A percentile compares a stretch with the other conserved stretches of the same genome.
These are phyloP conservation scores for Senna tora DNA, from an alignment of 306 rosid species.

Conservation along the genomic window DNA sequence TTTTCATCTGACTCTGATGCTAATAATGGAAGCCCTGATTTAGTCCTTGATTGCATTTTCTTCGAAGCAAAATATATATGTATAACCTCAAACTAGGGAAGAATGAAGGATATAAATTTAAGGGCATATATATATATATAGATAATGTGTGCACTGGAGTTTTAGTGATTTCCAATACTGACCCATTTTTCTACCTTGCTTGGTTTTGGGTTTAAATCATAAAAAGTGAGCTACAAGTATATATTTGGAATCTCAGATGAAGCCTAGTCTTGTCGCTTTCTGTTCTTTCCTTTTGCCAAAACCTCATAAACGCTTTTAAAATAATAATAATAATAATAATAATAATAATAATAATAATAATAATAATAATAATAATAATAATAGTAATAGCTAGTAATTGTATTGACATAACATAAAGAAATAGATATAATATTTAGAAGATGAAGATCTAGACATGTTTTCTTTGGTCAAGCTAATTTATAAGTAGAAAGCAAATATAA, in stretches of 20 bases:
- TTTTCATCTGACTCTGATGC: slow-evolving; percentile 52
- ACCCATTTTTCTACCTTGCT: slow-evolving; percentile 60
- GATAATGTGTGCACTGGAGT: not conserved
- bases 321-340: too few relatives aligned
- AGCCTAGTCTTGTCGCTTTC: slow-evolving; percentile 13
- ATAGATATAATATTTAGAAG: too few relatives aligned
- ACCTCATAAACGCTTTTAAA: not conserved
- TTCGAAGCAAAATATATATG: not conserved
- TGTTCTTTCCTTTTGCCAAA: slow-evolving; percentile 1
- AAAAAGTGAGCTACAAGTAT: slow-evolving; percentile 9
- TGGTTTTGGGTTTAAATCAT: slow-evolving; percentile 42
- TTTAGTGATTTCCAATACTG: slow-evolving; percentile 15
- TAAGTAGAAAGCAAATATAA: not conserved
- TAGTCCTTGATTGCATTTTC: slow-evolving; percentile 34
- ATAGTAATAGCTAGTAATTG: too few relatives aligned
- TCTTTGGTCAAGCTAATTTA: too few relatives aligned
- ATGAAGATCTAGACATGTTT: too few relatives aligned
- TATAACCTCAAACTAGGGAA: not conserved
- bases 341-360: too few relatives aligned
- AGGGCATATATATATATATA: too few relatives aligned
- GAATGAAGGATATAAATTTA: too few relatives aligned
- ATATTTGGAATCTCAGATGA: slow-evolving; percentile 38
- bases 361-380: too few relatives aligned
- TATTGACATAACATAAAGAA: too few relatives aligned
- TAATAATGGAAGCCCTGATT: slow-evolving; percentile 43